Evolutionary conservation across 306 rosid species (phyloP).

Genomic region (Prunus kanzakura): DNA sequence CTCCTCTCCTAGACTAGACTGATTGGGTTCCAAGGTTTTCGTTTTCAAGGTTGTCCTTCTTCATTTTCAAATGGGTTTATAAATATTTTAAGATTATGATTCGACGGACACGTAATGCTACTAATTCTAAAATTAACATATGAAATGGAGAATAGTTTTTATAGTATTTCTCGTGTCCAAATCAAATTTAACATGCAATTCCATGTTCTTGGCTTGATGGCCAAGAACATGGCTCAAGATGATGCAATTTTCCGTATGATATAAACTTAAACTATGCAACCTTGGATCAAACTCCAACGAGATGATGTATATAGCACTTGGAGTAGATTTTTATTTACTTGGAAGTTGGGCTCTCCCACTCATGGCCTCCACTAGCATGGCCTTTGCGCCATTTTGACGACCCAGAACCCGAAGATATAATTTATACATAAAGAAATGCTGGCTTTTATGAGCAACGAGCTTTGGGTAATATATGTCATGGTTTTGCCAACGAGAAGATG

Average conservation of each 20-base stretch:
- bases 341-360: slow-evolving; percentile 40
- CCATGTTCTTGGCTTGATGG: neutral
- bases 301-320: neutral
- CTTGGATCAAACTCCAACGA: slow-evolving; percentile 29
- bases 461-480: slow-evolving; percentile 45
- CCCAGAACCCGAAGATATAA: slow-evolving; percentile 30
- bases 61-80: neutral
- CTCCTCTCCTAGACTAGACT: neutral
- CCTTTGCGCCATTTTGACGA: slow-evolving; percentile 18
- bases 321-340: slow-evolving; percentile 12
- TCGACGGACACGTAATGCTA: too few relatives aligned
- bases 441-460: slow-evolving; percentile 20
- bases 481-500: slow-evolving; percentile 37
- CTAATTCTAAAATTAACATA: too few relatives aligned
- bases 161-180: too few relatives aligned
- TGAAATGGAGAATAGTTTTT: too few relatives aligned
- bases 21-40: neutral
- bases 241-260: neutral
- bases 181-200: neutral
- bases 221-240: neutral
- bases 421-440: neutral
- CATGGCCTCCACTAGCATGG: slow-evolving; percentile 48
- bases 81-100: too few relatives aligned
- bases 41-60: slow-evolving; percentile 8
- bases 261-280: neutral